phyloP scores from a whole-genome alignment of 176 grass and related monocot genomes.

The Cocos nucifera region DNA sequence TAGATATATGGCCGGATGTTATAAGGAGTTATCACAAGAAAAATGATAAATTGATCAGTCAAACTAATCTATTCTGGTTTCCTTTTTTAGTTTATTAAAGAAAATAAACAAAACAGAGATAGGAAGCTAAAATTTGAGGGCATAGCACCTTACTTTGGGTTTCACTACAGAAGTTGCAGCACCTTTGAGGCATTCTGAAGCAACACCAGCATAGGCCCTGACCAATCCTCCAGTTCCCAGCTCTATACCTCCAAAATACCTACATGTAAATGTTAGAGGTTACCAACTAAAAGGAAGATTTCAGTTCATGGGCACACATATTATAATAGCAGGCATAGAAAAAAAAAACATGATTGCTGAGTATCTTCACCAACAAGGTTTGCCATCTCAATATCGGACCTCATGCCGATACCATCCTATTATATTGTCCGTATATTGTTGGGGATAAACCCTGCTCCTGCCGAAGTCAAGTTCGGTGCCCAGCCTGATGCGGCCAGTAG shows the following conservation, averaged over 20 bases:
- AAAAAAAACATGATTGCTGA: too few species aligned
- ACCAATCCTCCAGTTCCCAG: constrained; percentile 81
- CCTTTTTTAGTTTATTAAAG: constrained; percentile 1
- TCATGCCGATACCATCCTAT: too few species aligned
- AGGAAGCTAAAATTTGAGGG: constrained; percentile 4
- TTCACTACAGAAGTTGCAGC: constrained; percentile 77
- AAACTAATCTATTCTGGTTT: too few species aligned
- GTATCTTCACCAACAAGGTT: too few species aligned
- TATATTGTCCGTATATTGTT: too few species aligned
- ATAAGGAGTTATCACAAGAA: not conserved
- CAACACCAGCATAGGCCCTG: constrained; percentile 85
- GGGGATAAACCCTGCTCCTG: too few species aligned
- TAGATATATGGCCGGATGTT: not conserved
- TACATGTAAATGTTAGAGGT: not conserved
- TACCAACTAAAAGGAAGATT: not conserved
- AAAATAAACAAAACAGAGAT: constrained; percentile 11
- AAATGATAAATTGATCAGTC: too few species aligned
- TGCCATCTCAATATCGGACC: too few species aligned
- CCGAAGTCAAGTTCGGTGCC: too few species aligned
- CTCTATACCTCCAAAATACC: constrained; percentile 97
- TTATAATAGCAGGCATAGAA: too few species aligned
- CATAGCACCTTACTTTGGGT: constrained; percentile 49
- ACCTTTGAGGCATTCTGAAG: constrained; percentile 83
- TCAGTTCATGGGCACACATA: not conserved
- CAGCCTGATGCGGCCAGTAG: too few species aligned